Percentiles rank a stretch among this genome's conserved stretches.
phyloP scores from a whole-genome alignment of 768 basidiomycete genomes.

The Saitozyma sp. region DNA sequence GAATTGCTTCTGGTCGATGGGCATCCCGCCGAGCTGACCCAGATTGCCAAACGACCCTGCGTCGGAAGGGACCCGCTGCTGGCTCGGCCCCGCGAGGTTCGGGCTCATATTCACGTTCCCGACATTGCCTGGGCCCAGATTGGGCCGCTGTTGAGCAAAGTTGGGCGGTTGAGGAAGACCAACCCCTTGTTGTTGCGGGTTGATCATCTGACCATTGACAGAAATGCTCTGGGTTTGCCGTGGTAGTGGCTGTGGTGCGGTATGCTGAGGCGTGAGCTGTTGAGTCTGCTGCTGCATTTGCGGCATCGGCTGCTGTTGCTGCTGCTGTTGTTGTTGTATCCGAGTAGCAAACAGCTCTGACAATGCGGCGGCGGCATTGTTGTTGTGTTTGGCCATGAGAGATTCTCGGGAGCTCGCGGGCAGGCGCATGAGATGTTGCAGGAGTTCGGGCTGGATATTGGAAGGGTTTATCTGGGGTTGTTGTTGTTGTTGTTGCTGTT shows the following conservation, averaged over 20 bases:
- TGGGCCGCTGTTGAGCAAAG: slow-evolving; percentile 4
- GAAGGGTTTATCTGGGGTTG: background rate
- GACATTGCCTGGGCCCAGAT: background rate
- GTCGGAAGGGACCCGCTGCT: slow-evolving; percentile 10
- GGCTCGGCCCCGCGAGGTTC: slow-evolving; percentile 18
- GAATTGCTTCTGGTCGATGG: slow-evolving; percentile 31
- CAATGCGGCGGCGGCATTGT: slow-evolving; percentile 1
- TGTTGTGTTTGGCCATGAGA: slow-evolving; percentile 7
- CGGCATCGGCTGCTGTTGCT: slow-evolving; percentile 6
- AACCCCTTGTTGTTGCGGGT: slow-evolving; percentile 5
- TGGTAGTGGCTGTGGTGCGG: background rate
- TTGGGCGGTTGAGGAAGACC: slow-evolving; percentile 11
- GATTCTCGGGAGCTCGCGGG: background rate
- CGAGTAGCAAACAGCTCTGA: slow-evolving; percentile 1
- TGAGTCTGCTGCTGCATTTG: slow-evolving; percentile 7
- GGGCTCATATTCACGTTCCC: background rate
- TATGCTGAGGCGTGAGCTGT: slow-evolving; percentile 4
- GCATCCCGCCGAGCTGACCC: background rate
- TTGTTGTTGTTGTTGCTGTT: slow-evolving; percentile 13
- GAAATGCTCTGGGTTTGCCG: slow-evolving; percentile 3
- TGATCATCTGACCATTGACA: slow-evolving; percentile 2
- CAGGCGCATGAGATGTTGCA: background rate
- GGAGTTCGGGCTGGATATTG: slow-evolving; percentile 3
- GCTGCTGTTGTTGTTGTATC: slow-evolving; percentile 12
- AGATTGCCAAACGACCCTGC: background rate